Base-by-base conservation (phyloP, 306 rosid species). In the Prunus armeniaca region DNA sequence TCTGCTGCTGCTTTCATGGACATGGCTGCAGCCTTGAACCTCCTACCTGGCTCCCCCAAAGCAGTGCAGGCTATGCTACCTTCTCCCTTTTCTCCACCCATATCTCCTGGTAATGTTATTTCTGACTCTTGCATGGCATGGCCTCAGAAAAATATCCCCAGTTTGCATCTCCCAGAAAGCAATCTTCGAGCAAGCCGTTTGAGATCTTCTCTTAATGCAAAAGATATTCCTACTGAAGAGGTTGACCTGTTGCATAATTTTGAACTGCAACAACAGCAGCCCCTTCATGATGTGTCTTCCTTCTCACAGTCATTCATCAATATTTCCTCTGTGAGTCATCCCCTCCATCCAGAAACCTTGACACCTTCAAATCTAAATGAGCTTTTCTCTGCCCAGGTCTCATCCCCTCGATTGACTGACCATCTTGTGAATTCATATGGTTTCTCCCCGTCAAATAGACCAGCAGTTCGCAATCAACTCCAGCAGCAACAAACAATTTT, bases 281-380 rank as follows among this genome's bases (percentile, higher is more conserved):
- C 24, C 52, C 34, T 72, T 25, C 17, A 72, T 46, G 55, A 58
- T 28, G n/a, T 7, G 41, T 25, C 4, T 13, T 28, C 41, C 66
- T 27, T 62, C 41, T 62, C 12, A 0, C 43, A 13, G 11, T 27
- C n/a, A 2, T 28, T 2, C 43, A 27, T 14, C 4, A 28, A 8
- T 62, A 14, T 43, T 6, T 14, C 66, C 10, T 62, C 43, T 27
- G 19, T 6, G 9, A 15, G 66, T 28, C 66, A 9, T 28, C n/a
- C 43, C 28, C n/a, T 5, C n/a, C 20, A 24, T 62, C 12, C 3
- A 6, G 4, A 12, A 15, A 27, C 41, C 38, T 27, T 6, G 38
- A 27, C 66, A 25, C 66, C 64, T n/a, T 75, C 67, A n/a, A 65
- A 75, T 75, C 77, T 60, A 7, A 6, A 73, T 43, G 77, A 58